Percentiles rank a stretch among this genome's conserved stretches.
Conservation (phyloP, 2,329 filamentous ascomycete genomes). For the Karstenula rhodostoma region DNA sequence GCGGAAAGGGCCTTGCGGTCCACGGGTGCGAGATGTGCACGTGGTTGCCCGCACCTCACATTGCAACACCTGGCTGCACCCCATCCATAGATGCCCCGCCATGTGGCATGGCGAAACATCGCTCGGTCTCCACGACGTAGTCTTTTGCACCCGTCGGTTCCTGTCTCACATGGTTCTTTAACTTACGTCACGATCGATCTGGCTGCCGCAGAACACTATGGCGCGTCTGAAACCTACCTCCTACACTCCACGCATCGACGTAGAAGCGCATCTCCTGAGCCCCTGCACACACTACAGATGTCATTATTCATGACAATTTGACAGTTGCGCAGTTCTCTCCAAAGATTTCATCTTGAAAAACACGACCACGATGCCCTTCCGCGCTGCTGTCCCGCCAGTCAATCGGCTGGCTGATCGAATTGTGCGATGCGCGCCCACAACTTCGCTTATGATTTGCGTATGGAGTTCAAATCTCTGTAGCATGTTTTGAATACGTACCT, state of each 20-base stretch:
- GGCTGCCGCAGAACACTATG: not conserved
- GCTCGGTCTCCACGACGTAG: not conserved
- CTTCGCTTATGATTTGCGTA: slow-evolving; percentile 13
- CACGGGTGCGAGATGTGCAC: too few species aligned
- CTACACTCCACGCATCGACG: slow-evolving; percentile 23
- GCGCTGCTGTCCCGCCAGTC: too few species aligned
- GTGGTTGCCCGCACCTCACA: not conserved
- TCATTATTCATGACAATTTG: slow-evolving; percentile 7
- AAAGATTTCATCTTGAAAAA: not conserved
- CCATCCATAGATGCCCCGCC: not conserved
- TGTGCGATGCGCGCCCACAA: not conserved
- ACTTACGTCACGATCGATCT: not conserved
- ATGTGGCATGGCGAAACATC: not conserved
- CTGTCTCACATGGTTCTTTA: not conserved
- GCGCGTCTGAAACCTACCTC: slow-evolving; percentile 29
- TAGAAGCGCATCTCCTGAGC: not conserved
- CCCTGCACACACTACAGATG: slow-evolving; percentile 5
- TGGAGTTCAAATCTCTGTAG: slow-evolving; percentile 16
- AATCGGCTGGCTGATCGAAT: too few species aligned
- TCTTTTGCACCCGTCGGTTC: not conserved
- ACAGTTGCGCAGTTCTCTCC: not conserved
- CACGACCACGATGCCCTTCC: not conserved
- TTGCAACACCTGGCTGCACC: not conserved
- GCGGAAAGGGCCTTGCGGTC: too few species aligned
- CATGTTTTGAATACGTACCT: slow-evolving; percentile 5